Conservation (phyloP, 768 basidiomycete species). For the Bullera alba region DNA sequence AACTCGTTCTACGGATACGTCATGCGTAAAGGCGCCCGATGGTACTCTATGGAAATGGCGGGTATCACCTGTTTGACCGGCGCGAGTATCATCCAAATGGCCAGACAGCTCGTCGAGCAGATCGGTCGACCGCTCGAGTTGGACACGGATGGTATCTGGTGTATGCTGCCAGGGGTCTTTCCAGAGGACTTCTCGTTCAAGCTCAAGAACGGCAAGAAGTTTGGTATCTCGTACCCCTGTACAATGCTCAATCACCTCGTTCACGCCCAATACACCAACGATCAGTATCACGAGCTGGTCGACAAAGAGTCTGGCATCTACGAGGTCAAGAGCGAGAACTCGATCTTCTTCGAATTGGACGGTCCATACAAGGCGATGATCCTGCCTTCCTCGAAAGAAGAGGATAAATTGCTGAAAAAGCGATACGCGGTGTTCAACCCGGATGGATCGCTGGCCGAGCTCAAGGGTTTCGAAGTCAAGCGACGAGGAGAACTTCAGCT, state of each 20-base stretch:
- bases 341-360: slow-evolving; percentile 98
- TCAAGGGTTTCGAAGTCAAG: slow-evolving; percentile 99
- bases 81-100: slow-evolving; percentile 98
- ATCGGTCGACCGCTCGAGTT: slow-evolving; percentile 94
- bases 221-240: slow-evolving; percentile 90
- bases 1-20: slow-evolving; percentile 99
- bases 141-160: slow-evolving; percentile 99
- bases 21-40: slow-evolving; percentile 97
- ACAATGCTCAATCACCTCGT: slow-evolving; percentile 99
- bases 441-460: slow-evolving; percentile 91
- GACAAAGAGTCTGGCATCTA: slow-evolving; percentile 80
- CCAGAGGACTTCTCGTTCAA: slow-evolving; percentile 98
- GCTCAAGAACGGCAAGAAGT: slow-evolving; percentile 73
- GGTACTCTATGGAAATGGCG: slow-evolving; percentile 99
- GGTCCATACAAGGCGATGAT: slow-evolving; percentile 99
- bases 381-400: slow-evolving; percentile 95
- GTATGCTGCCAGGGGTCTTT: slow-evolving; percentile 96
- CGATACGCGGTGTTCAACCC: slow-evolving; percentile 98
- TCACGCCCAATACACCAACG: slow-evolving; percentile 87
- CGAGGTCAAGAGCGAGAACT: slow-evolving; percentile 83
- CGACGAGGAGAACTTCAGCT: slow-evolving; percentile 93
- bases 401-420: slow-evolving; percentile 96
- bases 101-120: slow-evolving; percentile 90
- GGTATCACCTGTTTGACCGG: slow-evolving; percentile 98
- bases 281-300: slow-evolving; percentile 86